Percentiles rank a stretch among this genome's conserved stretches.
Evolutionary conservation across 495 filamentous ascomycete species (phyloP).

Genomic region (Cercophora sp.): DNA sequence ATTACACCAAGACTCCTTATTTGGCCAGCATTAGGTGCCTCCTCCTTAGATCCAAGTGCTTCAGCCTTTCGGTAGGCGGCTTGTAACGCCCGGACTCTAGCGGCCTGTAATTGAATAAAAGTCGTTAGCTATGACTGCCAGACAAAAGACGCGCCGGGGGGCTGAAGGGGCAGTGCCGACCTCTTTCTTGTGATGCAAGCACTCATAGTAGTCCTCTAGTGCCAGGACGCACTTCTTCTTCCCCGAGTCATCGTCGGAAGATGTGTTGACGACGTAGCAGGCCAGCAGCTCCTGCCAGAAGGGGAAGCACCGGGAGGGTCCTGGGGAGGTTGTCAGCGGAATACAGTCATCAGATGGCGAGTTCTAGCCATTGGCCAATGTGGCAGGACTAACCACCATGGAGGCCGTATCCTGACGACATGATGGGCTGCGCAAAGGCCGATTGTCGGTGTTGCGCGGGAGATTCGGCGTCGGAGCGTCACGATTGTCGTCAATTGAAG

Average conservation of each 20-base stretch:
- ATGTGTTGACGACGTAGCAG: conserved; percentile 83
- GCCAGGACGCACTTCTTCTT: conserved; percentile 87
- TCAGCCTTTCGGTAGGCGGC: conserved; percentile 81
- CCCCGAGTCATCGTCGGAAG: conserved; percentile 66
- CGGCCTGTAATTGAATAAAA: conserved; percentile 51
- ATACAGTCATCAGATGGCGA: conserved; percentile 5
- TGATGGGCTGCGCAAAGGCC: conserved; percentile 41
- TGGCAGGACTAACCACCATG: conserved; percentile 60
- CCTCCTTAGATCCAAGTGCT: conserved; percentile 69
- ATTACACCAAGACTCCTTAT: conserved; percentile 81
- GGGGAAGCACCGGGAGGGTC: conserved; percentile 88
- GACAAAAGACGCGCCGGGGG: background rate
- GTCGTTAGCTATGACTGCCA: conserved; percentile 8
- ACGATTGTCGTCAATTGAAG: conserved; percentile 17
- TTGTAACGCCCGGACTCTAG: conserved; percentile 74
- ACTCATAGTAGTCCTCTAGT: conserved; percentile 97
- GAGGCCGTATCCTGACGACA: conserved; percentile 81
- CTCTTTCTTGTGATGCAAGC: conserved; percentile 97
- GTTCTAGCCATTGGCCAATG: conserved; percentile 6
- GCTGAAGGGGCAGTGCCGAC: conserved; percentile 41
- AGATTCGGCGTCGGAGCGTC: conserved; percentile 10
- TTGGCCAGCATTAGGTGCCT: conserved; percentile 65
- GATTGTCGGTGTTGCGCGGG: conserved; percentile 17
- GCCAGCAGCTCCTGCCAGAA: conserved; percentile 96
- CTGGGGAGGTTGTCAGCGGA: conserved; percentile 38